Evolutionary conservation across 768 basidiomycete genomes (phyloP), one percentile per base, ranked within the genome.

Genomic region (Lanmaoa pseudosensibilis): DNA sequence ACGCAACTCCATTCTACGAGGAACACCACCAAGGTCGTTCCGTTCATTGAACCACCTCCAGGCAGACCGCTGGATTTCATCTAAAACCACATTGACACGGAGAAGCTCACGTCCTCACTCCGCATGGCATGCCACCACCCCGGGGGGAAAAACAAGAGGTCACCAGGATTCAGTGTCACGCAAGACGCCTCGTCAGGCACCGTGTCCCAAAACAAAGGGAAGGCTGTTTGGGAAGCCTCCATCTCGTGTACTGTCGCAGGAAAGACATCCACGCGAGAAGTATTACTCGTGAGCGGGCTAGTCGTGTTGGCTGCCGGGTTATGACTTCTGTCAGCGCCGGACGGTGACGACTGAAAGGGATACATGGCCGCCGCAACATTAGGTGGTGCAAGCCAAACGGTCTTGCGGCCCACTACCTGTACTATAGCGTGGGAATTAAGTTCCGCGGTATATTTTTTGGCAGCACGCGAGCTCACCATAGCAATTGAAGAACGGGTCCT

Each of bases 81-180:
- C 72, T 74, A 95, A 71, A 92, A 95, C 92, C 92, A 94, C 81
- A 93, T 88, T 33, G 94, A 95, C 45, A 94, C 80, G 41, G 92
- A 94, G 68, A 92, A 87, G 74, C 92, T 93, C 38, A 78, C 83
- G 23, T 82, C 81, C 73, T 92, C 90, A 70, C 85, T 87, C 60
- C 86, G 83, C 89, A 93, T 90, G 18, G 87, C 88, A 71, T 96
- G 93, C 93, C 93, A 96, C 93, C 93, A 96, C 30, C 90, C 86
- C 5, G 90, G 88, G 19, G 96, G 96, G 61, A 98, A 87, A 68
- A 90, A 89, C 44, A 98, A 75, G 43, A 95, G 54, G 72, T 98
- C 96, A 0, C 95, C 96, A 1, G 94, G 86, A 52, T 79, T 74
- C 2, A 98, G 77, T 1, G 83, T 84, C 33, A 80, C 81, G 46